Conservation (phyloP, 768 basidiomycete genomes). For the Leccinum truebloodii region DNA sequence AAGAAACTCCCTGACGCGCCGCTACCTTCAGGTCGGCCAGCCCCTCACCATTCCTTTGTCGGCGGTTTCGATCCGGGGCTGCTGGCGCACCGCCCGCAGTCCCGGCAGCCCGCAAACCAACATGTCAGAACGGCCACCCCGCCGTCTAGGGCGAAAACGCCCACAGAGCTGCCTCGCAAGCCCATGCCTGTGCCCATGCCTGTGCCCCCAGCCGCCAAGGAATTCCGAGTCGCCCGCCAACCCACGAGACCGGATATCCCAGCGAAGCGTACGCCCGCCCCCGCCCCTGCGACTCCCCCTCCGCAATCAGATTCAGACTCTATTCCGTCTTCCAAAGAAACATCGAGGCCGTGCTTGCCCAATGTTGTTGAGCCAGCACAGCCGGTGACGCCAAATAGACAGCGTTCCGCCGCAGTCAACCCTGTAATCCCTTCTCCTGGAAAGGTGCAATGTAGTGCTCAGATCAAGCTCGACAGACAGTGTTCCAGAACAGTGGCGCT, state of each 20-base stretch:
- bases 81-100: conserved; percentile 7
- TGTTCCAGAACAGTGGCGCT: conserved; percentile 63
- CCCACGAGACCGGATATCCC: conserved; percentile 12
- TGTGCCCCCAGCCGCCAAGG: conserved; percentile 26
- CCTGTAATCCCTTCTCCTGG: conserved; percentile 19
- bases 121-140: neutral
- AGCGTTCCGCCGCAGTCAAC: conserved; percentile 23
- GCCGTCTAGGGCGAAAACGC: neutral
- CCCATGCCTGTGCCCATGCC: conserved; percentile 35
- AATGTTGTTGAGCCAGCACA: conserved; percentile 14
- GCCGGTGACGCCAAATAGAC: conserved; percentile 18
- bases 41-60: conserved; percentile 38
- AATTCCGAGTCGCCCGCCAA: conserved; percentile 21
- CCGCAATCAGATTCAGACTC: conserved; percentile 38
- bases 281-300: conserved; percentile 19
- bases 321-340: conserved; percentile 15
- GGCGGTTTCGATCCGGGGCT: conserved; percentile 47
- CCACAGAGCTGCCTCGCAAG: conserved; percentile 10
- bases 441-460: conserved; percentile 56
- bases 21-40: neutral
- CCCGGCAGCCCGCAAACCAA: conserved; percentile 11
- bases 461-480: conserved; percentile 62
- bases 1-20: conserved; percentile 20
- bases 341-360: conserved; percentile 7
- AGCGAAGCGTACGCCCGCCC: conserved; percentile 19